Evolutionary conservation across 495 filamentous ascomycete species (phyloP).

Genomic region (Annulohypoxylon moriforme): DNA sequence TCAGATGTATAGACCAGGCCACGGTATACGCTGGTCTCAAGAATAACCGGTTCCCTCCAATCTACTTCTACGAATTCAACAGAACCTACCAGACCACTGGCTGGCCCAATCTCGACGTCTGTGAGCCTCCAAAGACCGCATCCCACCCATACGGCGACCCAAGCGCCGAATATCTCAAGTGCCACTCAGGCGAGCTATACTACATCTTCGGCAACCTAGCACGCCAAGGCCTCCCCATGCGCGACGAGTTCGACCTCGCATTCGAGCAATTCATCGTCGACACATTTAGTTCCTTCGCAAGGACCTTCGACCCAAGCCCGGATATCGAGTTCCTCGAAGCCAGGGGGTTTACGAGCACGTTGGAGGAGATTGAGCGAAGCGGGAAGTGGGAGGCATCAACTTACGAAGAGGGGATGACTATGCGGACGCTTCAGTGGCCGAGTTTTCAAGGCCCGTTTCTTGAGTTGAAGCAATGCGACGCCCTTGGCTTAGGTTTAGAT

Average conservation of each 20-base stretch:
- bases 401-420: conserved; percentile 30
- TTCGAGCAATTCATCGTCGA: conserved; percentile 54
- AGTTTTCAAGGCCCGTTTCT: conserved; percentile 41
- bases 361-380: conserved; percentile 15
- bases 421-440: conserved; percentile 54
- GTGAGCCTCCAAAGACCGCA: conserved; percentile 55
- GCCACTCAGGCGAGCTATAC: conserved; percentile 62
- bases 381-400: conserved; percentile 47
- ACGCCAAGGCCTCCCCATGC: conserved; percentile 47
- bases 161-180: conserved; percentile 55
- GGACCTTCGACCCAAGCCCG: conserved; percentile 54
- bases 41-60: conserved; percentile 47
- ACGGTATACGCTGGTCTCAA: conserved; percentile 54
- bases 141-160: conserved; percentile 58
- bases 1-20: conserved; percentile 63
- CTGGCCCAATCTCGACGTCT: conserved; percentile 60
- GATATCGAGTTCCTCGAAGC: conserved; percentile 46
- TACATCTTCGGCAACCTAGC: conserved; percentile 56
- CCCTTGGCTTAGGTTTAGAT: conserved; percentile 46
- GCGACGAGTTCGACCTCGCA: conserved; percentile 52
- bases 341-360: conserved; percentile 48
- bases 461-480: conserved; percentile 51
- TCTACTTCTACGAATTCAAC: conserved; percentile 63
- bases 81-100: conserved; percentile 62
- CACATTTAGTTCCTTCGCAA: conserved; percentile 51